Conservation (phyloP, 306 rosid genomes). For the Vachellia collinsii region DNA sequence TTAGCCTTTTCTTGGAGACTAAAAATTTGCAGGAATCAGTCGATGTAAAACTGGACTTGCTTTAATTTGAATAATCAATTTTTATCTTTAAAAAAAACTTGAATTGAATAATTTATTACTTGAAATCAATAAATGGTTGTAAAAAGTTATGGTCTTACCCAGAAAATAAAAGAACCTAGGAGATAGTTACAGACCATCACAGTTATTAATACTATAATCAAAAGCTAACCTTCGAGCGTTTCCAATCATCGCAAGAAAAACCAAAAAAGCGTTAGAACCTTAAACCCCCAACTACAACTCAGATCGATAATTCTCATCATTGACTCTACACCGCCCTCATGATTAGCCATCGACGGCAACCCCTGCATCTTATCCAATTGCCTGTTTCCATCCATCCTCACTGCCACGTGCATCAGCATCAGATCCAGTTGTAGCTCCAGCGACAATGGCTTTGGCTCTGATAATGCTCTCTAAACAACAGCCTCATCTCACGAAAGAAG, state of each 20-base stretch:
- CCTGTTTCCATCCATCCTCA: slow-evolving; percentile 77
- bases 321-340: slow-evolving; percentile 50
- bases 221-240: slow-evolving; percentile 58
- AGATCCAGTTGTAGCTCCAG: slow-evolving; percentile 50
- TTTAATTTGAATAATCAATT: no score
- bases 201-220: no score
- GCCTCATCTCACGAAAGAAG: background rate
- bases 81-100: no score
- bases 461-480: background rate
- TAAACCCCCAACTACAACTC: slow-evolving; percentile 60
- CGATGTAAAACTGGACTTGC: no score
- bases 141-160: no score
- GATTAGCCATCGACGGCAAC: slow-evolving; percentile 52
- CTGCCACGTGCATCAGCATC: slow-evolving; percentile 30
- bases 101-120: no score
- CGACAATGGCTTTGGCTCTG: slow-evolving; percentile 15
- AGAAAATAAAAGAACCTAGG: no score
- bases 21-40: no score
- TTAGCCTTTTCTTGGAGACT: no score
- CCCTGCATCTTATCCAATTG: slow-evolving; percentile 71
- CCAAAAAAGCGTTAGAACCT: slow-evolving; percentile 64
- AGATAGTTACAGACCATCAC: no score
- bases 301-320: slow-evolving; percentile 49
- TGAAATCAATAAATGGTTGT: no score
- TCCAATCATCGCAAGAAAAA: slow-evolving; percentile 73